phyloP scores from a whole-genome alignment of 2,329 filamentous ascomycete species.

The Capronia coronata region DNA sequence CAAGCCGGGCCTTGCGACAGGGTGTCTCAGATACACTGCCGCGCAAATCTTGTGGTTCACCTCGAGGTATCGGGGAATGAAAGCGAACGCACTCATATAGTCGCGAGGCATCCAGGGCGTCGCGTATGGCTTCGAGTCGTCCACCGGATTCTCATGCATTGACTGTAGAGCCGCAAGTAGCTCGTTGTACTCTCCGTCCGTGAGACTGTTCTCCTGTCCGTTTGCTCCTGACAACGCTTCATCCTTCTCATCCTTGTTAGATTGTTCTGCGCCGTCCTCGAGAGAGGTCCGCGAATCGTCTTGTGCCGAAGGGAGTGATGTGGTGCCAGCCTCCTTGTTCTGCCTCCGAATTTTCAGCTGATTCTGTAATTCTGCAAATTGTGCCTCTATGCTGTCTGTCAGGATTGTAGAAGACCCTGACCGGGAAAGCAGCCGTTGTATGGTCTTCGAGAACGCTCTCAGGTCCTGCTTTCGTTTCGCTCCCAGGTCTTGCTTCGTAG shows the following conservation, averaged over 20 bases:
- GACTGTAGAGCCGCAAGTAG: constrained; percentile 53
- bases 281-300: constrained; percentile 9
- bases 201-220: constrained; percentile 39
- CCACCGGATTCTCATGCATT: constrained; percentile 68
- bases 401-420: constrained; percentile 41
- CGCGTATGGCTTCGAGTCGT: constrained; percentile 72
- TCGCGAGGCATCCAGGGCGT: constrained; percentile 84
- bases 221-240: constrained; percentile 35
- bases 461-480: constrained; percentile 70
- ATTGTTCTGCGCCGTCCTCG: constrained; percentile 2
- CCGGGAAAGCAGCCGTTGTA: constrained; percentile 57
- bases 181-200: constrained; percentile 43
- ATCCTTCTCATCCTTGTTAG: constrained; percentile 28
- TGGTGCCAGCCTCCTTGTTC: constrained; percentile 19
- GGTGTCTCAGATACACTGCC: constrained; percentile 89
- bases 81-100: constrained; percentile 88
- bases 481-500: constrained; percentile 49
- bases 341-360: constrained; percentile 40
- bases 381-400: constrained; percentile 46
- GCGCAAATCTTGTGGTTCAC: constrained; percentile 97
- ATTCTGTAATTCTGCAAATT: constrained; percentile 49
- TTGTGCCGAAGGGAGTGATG: constrained; percentile 15
- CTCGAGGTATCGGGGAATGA: constrained; percentile 90
- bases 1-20: constrained; percentile 73
- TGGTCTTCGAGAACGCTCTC: constrained; percentile 61